phyloP scores from a whole-genome alignment of 2,329 filamentous ascomycete genomes.

The Scolecobasidium constrictum region DNA sequence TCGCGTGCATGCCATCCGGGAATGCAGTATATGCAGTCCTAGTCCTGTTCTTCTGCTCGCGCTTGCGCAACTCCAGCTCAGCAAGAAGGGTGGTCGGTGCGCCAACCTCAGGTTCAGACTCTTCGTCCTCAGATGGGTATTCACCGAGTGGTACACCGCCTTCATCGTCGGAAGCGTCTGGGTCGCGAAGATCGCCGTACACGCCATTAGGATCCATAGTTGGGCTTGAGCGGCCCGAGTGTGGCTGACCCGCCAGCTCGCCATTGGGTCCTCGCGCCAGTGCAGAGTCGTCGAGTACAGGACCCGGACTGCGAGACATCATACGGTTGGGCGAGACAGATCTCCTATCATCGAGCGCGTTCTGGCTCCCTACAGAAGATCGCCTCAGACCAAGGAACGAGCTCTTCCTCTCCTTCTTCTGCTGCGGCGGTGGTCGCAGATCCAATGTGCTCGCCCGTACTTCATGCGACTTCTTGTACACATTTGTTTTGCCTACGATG shows the following conservation, averaged over 20 bases:
- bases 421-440: constrained; percentile 1
- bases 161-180: constrained; percentile 29
- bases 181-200: constrained; percentile 1
- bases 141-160: constrained; percentile 27
- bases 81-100: constrained; percentile 84
- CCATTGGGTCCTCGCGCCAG: constrained; percentile 8
- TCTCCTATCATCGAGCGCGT: constrained; percentile 18
- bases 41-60: constrained; percentile 72
- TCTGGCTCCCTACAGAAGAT: constrained; percentile 13
- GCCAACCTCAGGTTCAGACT: constrained; percentile 45
- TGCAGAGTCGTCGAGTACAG: constrained; percentile 14
- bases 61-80: constrained; percentile 83
- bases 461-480: constrained; percentile 12
- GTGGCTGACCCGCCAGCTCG: constrained; percentile 1
- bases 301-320: constrained; percentile 15
- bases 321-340: constrained; percentile 25
- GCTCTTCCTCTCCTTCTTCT: constrained; percentile 7
- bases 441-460: constrained; percentile 1
- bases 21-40: constrained; percentile 52
- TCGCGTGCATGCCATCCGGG: constrained; percentile 79
- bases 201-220: constrained; percentile 3
- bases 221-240: constrained; percentile 3
- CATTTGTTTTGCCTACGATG: constrained; percentile 52
- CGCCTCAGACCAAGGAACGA: constrained; percentile 15
- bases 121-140: constrained; percentile 13